Evolutionary conservation across 305 asterid genomes (phyloP).

Genomic region (Fraxinus baroniana): DNA sequence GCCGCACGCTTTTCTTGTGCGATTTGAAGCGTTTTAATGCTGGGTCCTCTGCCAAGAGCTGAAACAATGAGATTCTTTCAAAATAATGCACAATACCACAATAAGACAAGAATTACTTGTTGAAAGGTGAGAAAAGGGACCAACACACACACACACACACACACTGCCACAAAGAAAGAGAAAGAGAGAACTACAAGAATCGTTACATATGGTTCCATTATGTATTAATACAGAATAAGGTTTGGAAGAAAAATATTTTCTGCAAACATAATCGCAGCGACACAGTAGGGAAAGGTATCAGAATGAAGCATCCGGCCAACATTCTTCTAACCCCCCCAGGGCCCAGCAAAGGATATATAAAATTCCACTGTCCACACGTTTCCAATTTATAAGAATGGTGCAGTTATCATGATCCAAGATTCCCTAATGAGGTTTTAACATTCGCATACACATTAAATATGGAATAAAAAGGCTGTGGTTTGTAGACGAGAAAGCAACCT

Average conservation of each 20-base stretch:
- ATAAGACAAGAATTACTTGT: neutral
- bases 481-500: neutral
- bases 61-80: constrained; percentile 3
- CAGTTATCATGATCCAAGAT: neutral
- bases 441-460: neutral
- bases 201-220: neutral
- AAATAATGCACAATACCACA: neutral
- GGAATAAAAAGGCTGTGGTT: neutral
- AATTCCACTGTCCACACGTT: neutral
- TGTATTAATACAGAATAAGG: neutral
- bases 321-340: neutral
- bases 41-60: constrained; percentile 74
- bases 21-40: constrained; percentile 66
- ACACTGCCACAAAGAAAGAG: neutral
- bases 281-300: neutral
- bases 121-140: neutral
- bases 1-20: constrained; percentile 51
- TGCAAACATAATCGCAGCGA: neutral
- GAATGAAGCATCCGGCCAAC: neutral
- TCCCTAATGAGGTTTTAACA: neutral
- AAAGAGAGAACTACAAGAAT: neutral
- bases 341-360: neutral
- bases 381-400: neutral
- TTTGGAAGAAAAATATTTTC: neutral
- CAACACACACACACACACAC: neutral